Conservation (phyloP, 108 stramenopile genomes). For the Cafeteria roenbergensis region DNA sequence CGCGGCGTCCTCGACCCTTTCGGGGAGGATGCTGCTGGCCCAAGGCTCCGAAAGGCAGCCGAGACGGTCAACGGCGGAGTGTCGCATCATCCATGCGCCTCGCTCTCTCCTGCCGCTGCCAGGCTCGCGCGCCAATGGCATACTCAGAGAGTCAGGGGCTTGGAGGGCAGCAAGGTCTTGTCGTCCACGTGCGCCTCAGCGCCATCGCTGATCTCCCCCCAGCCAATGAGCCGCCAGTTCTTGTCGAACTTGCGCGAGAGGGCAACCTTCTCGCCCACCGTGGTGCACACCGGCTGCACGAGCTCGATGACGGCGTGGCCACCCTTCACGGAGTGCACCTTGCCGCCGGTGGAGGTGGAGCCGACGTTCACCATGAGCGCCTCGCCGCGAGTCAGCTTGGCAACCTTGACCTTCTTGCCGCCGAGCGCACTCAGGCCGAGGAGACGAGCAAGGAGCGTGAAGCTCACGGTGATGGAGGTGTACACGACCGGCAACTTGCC, state of each 20-base stretch:
- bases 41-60: too few relatives aligned
- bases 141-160: too few relatives aligned
- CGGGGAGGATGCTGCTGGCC: too few relatives aligned
- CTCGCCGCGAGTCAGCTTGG: conserved; percentile 82
- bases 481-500: conserved; percentile 92
- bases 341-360: conserved; percentile 87
- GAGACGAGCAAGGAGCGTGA: conserved; percentile 84
- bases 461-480: conserved; percentile 91
- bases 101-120: too few relatives aligned
- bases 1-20: too few relatives aligned
- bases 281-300: conserved; percentile 95
- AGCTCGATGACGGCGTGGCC: conserved; percentile 88
- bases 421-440: conserved; percentile 95
- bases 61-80: too few relatives aligned
- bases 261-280: conserved; percentile 99
- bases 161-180: too few relatives aligned
- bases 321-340: conserved; percentile 79
- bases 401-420: conserved; percentile 94
- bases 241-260: conserved; percentile 95
- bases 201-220: conserved; percentile 45
- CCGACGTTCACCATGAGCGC: conserved; percentile 99
- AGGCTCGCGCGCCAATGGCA: too few relatives aligned
- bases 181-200: too few relatives aligned
- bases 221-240: conserved; percentile 87
- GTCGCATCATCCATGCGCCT: too few relatives aligned